Evolutionary conservation across 1,284 basidiomycete genomes (phyloP).

Genomic region (Trametes polyzona): DNA sequence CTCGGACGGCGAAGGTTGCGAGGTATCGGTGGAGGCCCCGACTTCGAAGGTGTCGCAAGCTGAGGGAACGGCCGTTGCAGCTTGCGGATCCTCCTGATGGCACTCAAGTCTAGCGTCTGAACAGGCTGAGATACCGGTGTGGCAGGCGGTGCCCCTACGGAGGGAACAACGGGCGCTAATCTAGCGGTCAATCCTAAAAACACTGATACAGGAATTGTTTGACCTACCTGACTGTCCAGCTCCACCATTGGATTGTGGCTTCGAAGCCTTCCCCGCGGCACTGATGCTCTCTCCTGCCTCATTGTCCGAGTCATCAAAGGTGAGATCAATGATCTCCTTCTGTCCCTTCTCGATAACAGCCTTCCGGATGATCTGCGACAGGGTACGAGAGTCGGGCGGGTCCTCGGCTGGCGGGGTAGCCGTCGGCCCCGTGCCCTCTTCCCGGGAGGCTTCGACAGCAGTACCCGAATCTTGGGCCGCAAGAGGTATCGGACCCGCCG

Average conservation of each 20-base stretch:
- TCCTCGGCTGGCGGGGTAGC: constrained; percentile 3
- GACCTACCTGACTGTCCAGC: too few species aligned
- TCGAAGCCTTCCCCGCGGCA: too few species aligned
- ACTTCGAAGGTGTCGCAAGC: background rate
- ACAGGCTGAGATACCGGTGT: background rate
- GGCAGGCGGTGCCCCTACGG: background rate
- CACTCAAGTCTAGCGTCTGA: constrained; percentile 13
- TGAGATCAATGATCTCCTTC: constrained; percentile 23
- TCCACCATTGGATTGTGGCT: too few species aligned
- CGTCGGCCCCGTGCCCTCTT: background rate
- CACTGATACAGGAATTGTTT: background rate
- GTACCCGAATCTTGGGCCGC: too few species aligned
- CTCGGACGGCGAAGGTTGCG: constrained; percentile 6
- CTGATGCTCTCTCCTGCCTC: too few species aligned
- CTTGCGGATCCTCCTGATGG: constrained; percentile 11
- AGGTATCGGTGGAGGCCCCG: background rate
- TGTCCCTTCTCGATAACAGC: constrained; percentile 11
- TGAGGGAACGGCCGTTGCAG: background rate
- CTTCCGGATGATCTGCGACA: constrained; percentile 20
- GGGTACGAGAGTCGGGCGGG: constrained; percentile 1
- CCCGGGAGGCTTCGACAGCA: background rate
- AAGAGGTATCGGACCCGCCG: too few species aligned
- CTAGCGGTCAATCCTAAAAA: background rate
- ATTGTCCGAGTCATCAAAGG: constrained; percentile 18
- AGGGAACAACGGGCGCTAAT: background rate